Base-by-base conservation (phyloP, 371 early-diverging fungal genomes). In the Chytridiales sp. region DNA sequence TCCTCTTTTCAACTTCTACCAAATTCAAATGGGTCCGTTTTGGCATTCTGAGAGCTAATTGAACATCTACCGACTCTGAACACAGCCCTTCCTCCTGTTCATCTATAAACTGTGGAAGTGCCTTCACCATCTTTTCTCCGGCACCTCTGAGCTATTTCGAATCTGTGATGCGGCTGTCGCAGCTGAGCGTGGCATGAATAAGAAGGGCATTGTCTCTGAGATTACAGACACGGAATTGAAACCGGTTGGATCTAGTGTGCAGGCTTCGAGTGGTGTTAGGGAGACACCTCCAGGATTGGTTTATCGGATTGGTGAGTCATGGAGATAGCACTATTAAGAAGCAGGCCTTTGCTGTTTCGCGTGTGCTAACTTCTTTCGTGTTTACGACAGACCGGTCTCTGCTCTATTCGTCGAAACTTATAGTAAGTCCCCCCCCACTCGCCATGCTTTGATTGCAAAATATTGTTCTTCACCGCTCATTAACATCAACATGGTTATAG, bases 131-230 rank as follows among this genome's bases (percentile, higher is more conserved):
- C 52, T 73, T 22, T 39, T 80, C 4, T 78, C 79, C 24, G 51
- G 70, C 38, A 84, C 86, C n/a, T 74, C 85, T 0, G 88, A 88
- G 57, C 73, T 88, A 41, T 84, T 78, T 21, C 77, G 88, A 17
- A 69, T 87, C 40, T 84, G 85, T 52, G 67, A 79, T 29, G 68
- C 76, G 4, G 68, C 69, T 57, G 72, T 50, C 35, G 26, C 41
- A 3, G 41, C 34, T 6, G 43, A 44, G 36, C 2, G 19, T 3
- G 48, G 13, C 2, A 19, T 34, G 8, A 21, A n/a, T 17, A 17
- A 38, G 17, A 56, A 19, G 11, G 41, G 30, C 47, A 26, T 42
- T 21, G 21, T 26, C 8, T 6, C 44, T 30, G 47, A 4, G 38
- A 26, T 39, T 38, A 48, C 15, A 11, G 40, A 13, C 21, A 26